Conservation (phyloP, 163 green algal species). For the Chloromonas sp. region DNA sequence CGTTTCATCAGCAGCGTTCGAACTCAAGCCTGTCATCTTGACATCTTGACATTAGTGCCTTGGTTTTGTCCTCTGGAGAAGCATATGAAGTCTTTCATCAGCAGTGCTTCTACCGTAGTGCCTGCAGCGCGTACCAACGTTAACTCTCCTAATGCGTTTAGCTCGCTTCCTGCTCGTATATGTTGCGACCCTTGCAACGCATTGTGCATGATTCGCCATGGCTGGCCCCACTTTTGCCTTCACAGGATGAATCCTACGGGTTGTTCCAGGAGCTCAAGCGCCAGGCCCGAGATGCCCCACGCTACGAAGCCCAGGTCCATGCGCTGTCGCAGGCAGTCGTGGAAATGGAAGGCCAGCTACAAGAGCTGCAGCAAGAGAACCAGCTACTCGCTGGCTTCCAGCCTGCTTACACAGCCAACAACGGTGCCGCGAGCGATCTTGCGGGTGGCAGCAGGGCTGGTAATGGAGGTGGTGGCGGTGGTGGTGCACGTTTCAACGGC, state of each 20-base stretch:
- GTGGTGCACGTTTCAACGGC: background rate
- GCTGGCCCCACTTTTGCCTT: background rate
- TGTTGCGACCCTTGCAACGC: no score
- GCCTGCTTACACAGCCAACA: background rate
- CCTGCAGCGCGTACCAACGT: no score
- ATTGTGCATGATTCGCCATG: no score
- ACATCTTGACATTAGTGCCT: no score
- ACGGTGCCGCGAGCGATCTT: background rate
- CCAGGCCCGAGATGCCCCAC: background rate
- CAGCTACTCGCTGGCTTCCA: background rate
- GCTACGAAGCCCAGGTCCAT: background rate
- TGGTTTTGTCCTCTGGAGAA: no score
- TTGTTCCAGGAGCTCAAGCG: slow-evolving; percentile 4
- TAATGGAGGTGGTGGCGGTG: background rate
- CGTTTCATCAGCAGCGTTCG: no score
- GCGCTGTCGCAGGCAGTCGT: background rate
- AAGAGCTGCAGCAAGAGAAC: slow-evolving; percentile 5
- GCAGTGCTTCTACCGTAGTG: no score
- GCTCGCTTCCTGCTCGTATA: no score
- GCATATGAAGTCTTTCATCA: no score
- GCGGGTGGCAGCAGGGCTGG: background rate
- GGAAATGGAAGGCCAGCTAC: background rate
- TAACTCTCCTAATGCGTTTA: no score
- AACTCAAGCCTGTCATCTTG: no score
- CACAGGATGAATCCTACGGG: slow-evolving; percentile 1